Evolutionary conservation across 1,139 yeast species (phyloP).

Genomic region (Diutina pseudorugosa): DNA sequence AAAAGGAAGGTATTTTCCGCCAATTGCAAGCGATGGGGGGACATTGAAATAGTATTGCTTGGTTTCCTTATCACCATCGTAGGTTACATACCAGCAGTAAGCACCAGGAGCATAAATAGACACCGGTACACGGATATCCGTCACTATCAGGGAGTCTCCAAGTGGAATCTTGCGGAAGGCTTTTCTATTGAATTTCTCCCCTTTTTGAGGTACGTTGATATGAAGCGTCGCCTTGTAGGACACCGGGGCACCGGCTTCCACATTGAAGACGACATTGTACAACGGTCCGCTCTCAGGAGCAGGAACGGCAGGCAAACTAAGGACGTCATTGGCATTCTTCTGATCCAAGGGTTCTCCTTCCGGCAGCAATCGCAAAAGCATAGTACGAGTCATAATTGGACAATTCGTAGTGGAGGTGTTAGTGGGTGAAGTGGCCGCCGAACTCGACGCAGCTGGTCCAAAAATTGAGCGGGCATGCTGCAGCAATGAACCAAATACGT

Average conservation of each 20-base stretch:
- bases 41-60: slow-evolving; percentile 64
- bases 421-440: background rate
- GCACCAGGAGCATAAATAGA: slow-evolving; percentile 46
- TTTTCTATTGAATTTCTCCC: background rate
- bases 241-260: background rate
- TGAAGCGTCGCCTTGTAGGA: background rate
- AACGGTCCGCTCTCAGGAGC: background rate
- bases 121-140: background rate
- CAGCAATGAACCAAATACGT: background rate
- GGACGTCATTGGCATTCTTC: slow-evolving; percentile 43
- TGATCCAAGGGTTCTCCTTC: slow-evolving; percentile 45
- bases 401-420: background rate
- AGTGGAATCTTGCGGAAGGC: background rate
- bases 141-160: background rate
- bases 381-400: slow-evolving; percentile 8
- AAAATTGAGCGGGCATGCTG: background rate
- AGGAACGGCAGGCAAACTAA: slow-evolving; percentile 44
- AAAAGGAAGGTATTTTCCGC: slow-evolving; percentile 49
- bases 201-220: background rate
- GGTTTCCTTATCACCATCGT: slow-evolving; percentile 29
- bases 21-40: slow-evolving; percentile 59
- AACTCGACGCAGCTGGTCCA: background rate
- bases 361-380: slow-evolving; percentile 41
- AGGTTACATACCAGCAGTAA: slow-evolving; percentile 53
- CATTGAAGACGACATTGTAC: background rate